These are phyloP conservation scores for Lunasporangiospora selenospora DNA, from an alignment of 192 early-diverging fungal species.

Conservation along the genomic window DNA sequence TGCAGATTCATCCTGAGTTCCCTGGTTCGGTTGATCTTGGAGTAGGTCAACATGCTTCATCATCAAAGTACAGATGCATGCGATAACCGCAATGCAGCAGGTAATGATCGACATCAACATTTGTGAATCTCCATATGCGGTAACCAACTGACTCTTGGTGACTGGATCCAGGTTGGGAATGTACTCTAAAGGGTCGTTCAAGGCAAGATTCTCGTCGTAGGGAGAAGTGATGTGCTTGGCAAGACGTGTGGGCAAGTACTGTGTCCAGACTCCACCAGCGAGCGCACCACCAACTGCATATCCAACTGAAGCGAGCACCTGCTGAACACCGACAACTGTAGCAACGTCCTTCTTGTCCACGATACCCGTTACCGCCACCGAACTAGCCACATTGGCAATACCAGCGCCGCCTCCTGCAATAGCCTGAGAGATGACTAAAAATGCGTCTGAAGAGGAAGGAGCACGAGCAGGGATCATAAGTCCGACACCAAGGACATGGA, in stretches of 20 bases:
- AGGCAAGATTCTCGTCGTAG: not conserved
- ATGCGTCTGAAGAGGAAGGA: constrained; percentile 3
- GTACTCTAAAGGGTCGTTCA: not conserved
- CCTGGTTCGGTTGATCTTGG: constrained; percentile 8
- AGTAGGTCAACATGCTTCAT: not conserved
- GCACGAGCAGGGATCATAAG: constrained; percentile 12
- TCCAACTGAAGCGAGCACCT: constrained; percentile 11
- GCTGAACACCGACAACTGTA: constrained; percentile 10
- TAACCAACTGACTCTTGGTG: not conserved
- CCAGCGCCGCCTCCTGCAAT: constrained; percentile 5
- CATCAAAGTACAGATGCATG: not conserved
- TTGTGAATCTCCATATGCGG: not conserved
- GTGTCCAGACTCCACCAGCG: not conserved
- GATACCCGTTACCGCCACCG: constrained; percentile 7
- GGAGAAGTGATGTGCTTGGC: not conserved
- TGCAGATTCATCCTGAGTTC: not conserved
- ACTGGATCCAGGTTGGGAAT: constrained; percentile 1
- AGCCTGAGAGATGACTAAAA: constrained; percentile 15
- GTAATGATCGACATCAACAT: constrained; percentile 7
- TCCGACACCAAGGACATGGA: constrained; percentile 11
- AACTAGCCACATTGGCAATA: constrained; percentile 12
- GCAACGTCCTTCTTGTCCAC: constrained; percentile 9
- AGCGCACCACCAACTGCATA: constrained; percentile 6
- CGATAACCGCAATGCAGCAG: not conserved
- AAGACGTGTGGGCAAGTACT: not conserved